Evolutionary conservation across 441 rosid species (phyloP).

Genomic region (Corymbia citriodora): DNA sequence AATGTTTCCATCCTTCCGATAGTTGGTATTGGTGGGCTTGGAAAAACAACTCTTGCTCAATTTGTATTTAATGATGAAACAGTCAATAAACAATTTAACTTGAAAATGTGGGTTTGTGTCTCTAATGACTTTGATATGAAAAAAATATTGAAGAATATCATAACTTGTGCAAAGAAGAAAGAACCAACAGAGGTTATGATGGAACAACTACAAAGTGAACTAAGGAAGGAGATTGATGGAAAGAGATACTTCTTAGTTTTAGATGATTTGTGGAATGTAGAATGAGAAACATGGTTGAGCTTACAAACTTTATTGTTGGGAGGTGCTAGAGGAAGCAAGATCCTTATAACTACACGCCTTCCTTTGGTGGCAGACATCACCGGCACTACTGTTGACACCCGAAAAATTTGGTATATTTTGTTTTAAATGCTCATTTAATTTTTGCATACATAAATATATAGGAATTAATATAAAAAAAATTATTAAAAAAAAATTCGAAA

Average conservation of each 20-base stretch:
- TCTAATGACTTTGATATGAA: neutral
- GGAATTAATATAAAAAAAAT: too few relatives aligned
- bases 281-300: fast-evolving
- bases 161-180: neutral
- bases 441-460: too few relatives aligned
- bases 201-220: neutral
- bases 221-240: neutral
- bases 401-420: too few relatives aligned
- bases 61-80: neutral
- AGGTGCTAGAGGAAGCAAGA: neutral
- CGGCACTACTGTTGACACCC: fast-evolving
- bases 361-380: neutral
- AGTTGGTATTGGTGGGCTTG: neutral
- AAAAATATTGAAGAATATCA: neutral
- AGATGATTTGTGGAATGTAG: neutral
- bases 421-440: too few relatives aligned
- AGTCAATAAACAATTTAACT: neutral
- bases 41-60: neutral
- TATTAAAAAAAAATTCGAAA: too few relatives aligned
- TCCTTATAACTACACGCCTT: neutral
- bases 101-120: neutral
- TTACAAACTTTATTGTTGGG: too few relatives aligned
- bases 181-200: neutral
- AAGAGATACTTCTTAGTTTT: neutral
- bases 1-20: neutral